Evolutionary conservation across 225 moss, liverwort and hornwort species (phyloP).

Genomic region (Bryoerythrophyllum caledonicum): DNA sequence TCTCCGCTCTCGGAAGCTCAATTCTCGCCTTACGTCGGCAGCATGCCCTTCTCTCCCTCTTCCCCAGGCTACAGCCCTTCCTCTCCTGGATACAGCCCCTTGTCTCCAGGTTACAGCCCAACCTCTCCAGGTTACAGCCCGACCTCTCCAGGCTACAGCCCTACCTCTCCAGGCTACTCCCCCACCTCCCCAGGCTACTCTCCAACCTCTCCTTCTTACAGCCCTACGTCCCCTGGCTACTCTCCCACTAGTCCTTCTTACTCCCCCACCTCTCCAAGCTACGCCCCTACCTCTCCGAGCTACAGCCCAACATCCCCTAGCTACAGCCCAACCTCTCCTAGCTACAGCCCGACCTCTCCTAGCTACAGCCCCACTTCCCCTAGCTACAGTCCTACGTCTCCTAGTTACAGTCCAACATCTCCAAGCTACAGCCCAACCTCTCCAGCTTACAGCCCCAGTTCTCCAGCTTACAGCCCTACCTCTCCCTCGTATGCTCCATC

Average conservation of each 20-base stretch:
- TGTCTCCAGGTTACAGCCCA: constrained; percentile 82
- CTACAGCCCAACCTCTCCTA: constrained; percentile 77
- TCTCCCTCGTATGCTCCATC: constrained; percentile 59
- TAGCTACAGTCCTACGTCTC: constrained; percentile 81
- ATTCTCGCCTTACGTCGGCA: constrained; percentile 90
- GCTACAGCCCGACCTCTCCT: constrained; percentile 87
- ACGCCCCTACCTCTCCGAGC: constrained; percentile 70
- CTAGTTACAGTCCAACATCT: constrained; percentile 83
- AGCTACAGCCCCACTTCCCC: constrained; percentile 88
- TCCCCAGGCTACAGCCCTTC: constrained; percentile 91
- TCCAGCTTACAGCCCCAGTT: constrained; percentile 81
- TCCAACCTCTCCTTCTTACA: constrained; percentile 82
- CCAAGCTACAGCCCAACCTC: constrained; percentile 90
- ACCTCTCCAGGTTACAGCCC: constrained; percentile 82
- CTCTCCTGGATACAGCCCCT: constrained; percentile 75
- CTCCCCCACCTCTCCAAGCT: constrained; percentile 75
- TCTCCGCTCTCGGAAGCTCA: constrained; percentile 87
- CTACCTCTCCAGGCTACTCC: constrained; percentile 75
- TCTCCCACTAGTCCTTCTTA: constrained; percentile 80
- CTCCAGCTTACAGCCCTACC: constrained; percentile 61
- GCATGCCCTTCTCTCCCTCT: constrained; percentile 82
- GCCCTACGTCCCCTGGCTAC: constrained; percentile 91
- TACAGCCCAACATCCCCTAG: constrained; percentile 88
- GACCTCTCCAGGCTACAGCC: constrained; percentile 75
- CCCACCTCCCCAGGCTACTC: constrained; percentile 79